Evolutionary conservation across 176 grass and related monocot species (phyloP).

Genomic region (Saccharum spontaneum): DNA sequence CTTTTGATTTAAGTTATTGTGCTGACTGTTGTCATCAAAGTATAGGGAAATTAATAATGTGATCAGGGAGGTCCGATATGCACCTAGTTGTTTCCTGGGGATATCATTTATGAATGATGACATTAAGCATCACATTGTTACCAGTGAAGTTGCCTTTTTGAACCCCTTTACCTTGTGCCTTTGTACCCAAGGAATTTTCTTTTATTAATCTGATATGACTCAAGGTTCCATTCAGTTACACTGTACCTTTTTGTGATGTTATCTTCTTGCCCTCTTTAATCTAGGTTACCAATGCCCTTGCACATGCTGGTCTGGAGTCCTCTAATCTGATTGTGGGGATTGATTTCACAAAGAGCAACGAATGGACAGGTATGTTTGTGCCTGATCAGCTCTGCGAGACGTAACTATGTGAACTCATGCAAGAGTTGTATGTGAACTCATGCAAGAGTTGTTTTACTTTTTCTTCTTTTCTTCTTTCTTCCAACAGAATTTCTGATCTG

Average conservation of each 20-base stretch:
- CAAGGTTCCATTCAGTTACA: background rate
- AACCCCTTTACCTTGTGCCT: background rate
- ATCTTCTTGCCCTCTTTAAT: conserved; percentile 2
- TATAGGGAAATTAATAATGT: background rate
- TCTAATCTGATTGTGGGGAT: conserved; percentile 80
- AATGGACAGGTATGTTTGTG: conserved; percentile 60
- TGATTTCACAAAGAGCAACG: conserved; percentile 90
- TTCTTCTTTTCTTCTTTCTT: background rate
- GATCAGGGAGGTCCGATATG: background rate
- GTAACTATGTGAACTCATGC: background rate
- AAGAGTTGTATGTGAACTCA: background rate
- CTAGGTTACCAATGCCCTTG: conserved; percentile 76
- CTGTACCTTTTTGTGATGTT: background rate
- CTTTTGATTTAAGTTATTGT: background rate
- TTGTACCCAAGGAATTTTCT: background rate
- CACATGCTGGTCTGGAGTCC: conserved; percentile 74
- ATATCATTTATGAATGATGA: background rate
- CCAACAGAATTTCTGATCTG: background rate
- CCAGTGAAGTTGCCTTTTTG: background rate
- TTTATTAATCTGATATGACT: conserved; percentile 1
- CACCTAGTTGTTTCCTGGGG: background rate
- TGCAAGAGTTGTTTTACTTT: background rate
- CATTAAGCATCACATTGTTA: background rate
- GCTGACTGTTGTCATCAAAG: background rate
- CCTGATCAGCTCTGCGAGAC: background rate